Evolutionary conservation across 768 basidiomycete genomes (phyloP).

Genomic region (Gloeopeniophorella convolvens): DNA sequence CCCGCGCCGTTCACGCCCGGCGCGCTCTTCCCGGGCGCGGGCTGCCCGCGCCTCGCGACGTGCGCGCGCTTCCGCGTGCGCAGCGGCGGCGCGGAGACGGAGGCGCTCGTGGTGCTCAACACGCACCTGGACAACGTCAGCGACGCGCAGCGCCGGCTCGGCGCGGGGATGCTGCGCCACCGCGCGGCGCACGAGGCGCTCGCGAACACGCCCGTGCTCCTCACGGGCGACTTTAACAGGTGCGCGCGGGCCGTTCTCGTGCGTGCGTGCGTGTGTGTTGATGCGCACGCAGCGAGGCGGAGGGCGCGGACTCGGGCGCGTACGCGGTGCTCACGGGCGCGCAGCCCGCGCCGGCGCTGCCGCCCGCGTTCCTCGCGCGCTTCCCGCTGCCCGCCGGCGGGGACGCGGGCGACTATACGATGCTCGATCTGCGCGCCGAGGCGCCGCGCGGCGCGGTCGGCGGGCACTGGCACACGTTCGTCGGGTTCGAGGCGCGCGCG

Average conservation of each 20-base stretch:
- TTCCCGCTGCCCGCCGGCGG: slow-evolving; percentile 32
- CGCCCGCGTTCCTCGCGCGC: slow-evolving; percentile 36
- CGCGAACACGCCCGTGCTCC: slow-evolving; percentile 33
- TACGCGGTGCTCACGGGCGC: slow-evolving; percentile 45
- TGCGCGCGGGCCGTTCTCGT: not conserved
- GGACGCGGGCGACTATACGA: slow-evolving; percentile 32
- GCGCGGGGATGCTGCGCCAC: slow-evolving; percentile 44
- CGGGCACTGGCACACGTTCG: slow-evolving; percentile 45
- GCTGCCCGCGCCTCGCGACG: slow-evolving; percentile 45
- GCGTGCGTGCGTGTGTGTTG: not conserved
- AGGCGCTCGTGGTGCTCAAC: slow-evolving; percentile 40
- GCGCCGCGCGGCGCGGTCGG: slow-evolving; percentile 38
- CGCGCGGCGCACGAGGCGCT: slow-evolving; percentile 44
- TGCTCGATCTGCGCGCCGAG: slow-evolving; percentile 39
- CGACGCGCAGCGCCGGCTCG: slow-evolving; percentile 44
- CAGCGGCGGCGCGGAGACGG: not conserved
- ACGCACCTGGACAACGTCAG: slow-evolving; percentile 51
- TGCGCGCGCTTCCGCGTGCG: slow-evolving; percentile 33
- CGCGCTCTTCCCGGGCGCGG: slow-evolving; percentile 46
- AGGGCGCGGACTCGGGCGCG: slow-evolving; percentile 40
- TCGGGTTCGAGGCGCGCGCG: slow-evolving; percentile 40
- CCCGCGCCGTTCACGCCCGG: slow-evolving; percentile 41
- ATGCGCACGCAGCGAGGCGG: slow-evolving; percentile 30
- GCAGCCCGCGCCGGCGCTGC: slow-evolving; percentile 34
- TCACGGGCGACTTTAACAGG: slow-evolving; percentile 50